These are phyloP conservation scores for Nosema muscidifuracis DNA, from an alignment of 371 early-diverging fungal species.

Conservation along the genomic window DNA sequence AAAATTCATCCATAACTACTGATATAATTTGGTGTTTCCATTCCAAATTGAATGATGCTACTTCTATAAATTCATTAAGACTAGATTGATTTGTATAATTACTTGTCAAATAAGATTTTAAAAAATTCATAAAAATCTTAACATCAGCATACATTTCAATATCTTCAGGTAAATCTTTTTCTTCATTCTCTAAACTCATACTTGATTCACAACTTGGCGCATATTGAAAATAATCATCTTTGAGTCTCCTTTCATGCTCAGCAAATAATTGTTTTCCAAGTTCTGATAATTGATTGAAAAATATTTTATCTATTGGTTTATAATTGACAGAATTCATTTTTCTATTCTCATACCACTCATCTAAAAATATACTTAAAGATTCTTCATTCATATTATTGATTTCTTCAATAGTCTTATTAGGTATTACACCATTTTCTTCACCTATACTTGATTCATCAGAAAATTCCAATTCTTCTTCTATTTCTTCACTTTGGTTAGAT, in stretches of 20 bases:
- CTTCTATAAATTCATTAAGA: neutral
- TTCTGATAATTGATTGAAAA: neutral
- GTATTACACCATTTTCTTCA: neutral
- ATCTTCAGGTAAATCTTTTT: neutral
- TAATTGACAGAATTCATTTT: neutral
- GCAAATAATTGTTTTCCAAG: neutral
- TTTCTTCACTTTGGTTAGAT: neutral
- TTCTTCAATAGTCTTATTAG: neutral
- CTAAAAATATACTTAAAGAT: neutral
- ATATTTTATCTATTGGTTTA: neutral
- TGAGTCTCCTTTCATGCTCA: neutral
- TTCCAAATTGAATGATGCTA: neutral
- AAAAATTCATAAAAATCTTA: neutral
- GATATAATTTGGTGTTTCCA: no score
- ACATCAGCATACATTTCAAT: neutral
- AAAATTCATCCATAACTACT: no score
- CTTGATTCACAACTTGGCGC: neutral
- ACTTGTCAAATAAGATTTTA: neutral
- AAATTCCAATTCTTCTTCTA: neutral
- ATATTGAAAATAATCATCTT: neutral
- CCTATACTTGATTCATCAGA: neutral
- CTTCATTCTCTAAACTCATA: no score
- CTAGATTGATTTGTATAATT: neutral
- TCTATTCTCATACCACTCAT: neutral
- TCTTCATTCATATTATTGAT: neutral